These are phyloP conservation scores for Darksidea phi DNA, from an alignment of 495 filamentous ascomycete species.

Conservation along the genomic window DNA sequence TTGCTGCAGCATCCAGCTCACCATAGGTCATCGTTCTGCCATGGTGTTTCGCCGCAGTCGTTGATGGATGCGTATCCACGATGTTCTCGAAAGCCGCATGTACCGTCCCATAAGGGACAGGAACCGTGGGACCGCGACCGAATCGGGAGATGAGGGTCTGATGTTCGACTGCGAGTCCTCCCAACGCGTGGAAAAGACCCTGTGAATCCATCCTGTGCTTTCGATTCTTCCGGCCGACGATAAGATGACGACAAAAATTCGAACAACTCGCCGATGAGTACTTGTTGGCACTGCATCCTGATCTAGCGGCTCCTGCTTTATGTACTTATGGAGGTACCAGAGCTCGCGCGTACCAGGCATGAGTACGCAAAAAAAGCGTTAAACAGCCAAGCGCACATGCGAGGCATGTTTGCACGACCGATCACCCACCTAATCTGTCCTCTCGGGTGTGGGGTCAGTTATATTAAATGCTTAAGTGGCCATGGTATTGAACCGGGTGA, in stretches of 20 bases:
- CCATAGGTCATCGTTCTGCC: constrained; percentile 6
- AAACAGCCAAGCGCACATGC: background rate
- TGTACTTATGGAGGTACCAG: constrained; percentile 6
- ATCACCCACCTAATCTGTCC: background rate
- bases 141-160: constrained; percentile 17
- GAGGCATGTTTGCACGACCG: background rate
- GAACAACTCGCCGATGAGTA: background rate
- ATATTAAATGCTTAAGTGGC: constrained; percentile 10
- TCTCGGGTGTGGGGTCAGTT: constrained; percentile 5
- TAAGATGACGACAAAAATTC: background rate
- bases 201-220: constrained; percentile 9
- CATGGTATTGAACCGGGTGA: background rate
- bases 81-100: constrained; percentile 24
- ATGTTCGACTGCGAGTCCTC: constrained; percentile 6
- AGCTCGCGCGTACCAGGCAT: background rate
- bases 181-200: constrained; percentile 15
- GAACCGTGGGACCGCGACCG: constrained; percentile 7
- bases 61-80: constrained; percentile 14
- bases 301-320: background rate
- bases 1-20: constrained; percentile 18
- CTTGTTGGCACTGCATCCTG: background rate
- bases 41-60: constrained; percentile 10
- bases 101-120: constrained; percentile 3
- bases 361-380: background rate
- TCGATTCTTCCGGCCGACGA: background rate